Base-by-base conservation (phyloP, 768 basidiomycete genomes). In the Ramaria rubella region DNA sequence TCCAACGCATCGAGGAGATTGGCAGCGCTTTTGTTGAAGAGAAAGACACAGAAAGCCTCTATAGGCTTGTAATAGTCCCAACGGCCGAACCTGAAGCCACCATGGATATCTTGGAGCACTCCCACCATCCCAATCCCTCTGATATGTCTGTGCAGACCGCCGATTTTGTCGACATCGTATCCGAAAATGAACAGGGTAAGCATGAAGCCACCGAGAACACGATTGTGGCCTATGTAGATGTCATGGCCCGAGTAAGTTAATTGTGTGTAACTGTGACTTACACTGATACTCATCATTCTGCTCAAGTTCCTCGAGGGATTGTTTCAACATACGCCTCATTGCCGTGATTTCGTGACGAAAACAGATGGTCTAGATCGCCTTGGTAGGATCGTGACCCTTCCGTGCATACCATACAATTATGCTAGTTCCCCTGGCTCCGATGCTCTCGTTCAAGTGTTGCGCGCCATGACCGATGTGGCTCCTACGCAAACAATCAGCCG, bases 341-440 rank as follows among this genome's bases (percentile, higher is more conserved):
- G 90, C 75, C 83, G 83, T 61, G 95, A 97, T 62, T 97, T 97
- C 68, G 82, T 96, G 58, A 73, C 78, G 46, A 76, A 79, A 59
- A 77, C 85, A 4, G 81, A 94, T 63, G 83, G 90, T 48, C 77
- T 97, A 38, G 74, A 83, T 60, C 75, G 79, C 62, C 73, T 98
- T 55, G 84, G 91, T 61, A 78, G 81, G 61, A 75, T 97, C 40
- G 85, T 94, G 30, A 81, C 82, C 19, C 75, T 94, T 29, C 89
- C 94, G 12, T 94, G 89, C 66, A 75, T 94, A 27, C 94, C 96
- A 0, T 90, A 88, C 58, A 88, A 94, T 67, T 94, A 90, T 65
- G 85, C 87, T 17, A 86, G 85, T 62, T 88, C 89, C 54, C 82
- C 87, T 29, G 83, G 88, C 2, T 91, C 92, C 24, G 88, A 90